These are phyloP conservation scores for Dioscorea zingiberensis DNA, from an alignment of 106 monocot genomes.

Conservation along the genomic window DNA sequence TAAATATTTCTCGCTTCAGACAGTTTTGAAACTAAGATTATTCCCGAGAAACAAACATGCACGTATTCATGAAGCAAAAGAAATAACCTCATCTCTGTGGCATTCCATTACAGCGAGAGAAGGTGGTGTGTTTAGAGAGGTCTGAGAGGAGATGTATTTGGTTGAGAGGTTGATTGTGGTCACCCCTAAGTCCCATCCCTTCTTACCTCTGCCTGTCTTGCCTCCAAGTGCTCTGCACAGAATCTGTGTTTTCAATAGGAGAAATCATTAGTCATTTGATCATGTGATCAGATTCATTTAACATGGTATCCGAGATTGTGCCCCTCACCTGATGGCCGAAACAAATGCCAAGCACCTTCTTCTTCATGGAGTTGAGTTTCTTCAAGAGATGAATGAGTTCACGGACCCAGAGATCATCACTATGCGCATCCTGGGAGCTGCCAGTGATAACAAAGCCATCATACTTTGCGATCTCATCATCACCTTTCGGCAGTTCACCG, in stretches of 20 bases:
- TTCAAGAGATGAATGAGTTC: slow-evolving; percentile 41
- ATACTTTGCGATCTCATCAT: slow-evolving; percentile 24
- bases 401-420: slow-evolving; percentile 68
- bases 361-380: slow-evolving; percentile 27
- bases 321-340: slow-evolving; percentile 84
- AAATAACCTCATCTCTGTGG: slow-evolving; percentile 69
- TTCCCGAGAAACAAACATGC: neutral
- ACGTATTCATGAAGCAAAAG: too few species aligned
- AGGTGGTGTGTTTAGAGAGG: too few species aligned
- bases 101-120: slow-evolving; percentile 60
- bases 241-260: slow-evolving; percentile 23
- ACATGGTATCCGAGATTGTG: neutral
- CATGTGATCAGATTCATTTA: neutral
- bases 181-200: slow-evolving; percentile 82
- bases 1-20: too few species aligned
- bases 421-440: slow-evolving; percentile 80
- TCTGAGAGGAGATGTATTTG: too few species aligned
- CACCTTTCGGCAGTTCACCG: slow-evolving; percentile 59
- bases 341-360: slow-evolving; percentile 79
- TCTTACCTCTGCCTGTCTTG: slow-evolving; percentile 50
- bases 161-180: slow-evolving; percentile 52
- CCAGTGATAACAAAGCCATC: slow-evolving; percentile 89
- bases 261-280: too few species aligned
- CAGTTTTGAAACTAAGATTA: too few species aligned
- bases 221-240: slow-evolving; percentile 80